Evolutionary conservation across 202 grass and related monocot genomes (phyloP).

Genomic region (Digitaria exilis): DNA sequence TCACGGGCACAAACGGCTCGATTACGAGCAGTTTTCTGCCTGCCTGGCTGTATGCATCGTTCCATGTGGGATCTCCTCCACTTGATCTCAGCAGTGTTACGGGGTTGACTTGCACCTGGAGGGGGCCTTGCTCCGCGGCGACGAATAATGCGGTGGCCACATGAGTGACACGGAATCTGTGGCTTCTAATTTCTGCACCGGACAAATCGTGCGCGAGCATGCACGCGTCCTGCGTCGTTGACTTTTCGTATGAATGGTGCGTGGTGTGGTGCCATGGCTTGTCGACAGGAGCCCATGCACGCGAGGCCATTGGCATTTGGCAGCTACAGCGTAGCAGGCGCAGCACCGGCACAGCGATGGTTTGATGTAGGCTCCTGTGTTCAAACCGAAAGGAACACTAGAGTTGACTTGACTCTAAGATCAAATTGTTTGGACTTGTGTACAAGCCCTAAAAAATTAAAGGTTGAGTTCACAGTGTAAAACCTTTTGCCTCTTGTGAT

Average conservation of each 20-base stretch:
- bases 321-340: background rate
- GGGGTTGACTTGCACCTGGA: slow-evolving; percentile 27
- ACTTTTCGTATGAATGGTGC: background rate
- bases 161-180: background rate
- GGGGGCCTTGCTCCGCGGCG: slow-evolving; percentile 13
- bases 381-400: background rate
- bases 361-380: background rate
- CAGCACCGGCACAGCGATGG: background rate
- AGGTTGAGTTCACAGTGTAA: too few species aligned
- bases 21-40: background rate
- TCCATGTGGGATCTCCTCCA: slow-evolving; percentile 29
- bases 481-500: too few species aligned
- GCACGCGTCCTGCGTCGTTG: background rate
- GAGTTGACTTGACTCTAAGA: background rate
- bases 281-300: too few species aligned
- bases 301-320: background rate
- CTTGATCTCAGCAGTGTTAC: background rate
- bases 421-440: background rate
- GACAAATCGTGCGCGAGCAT: slow-evolving; percentile 21
- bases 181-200: background rate
- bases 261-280: background rate
- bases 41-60: background rate
- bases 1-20: background rate
- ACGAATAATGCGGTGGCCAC: slow-evolving; percentile 25
- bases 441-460: too few species aligned